These are phyloP conservation scores for Fusarium guadeloupense DNA, from an alignment of 2,329 filamentous ascomycete species.

Conservation along the genomic window DNA sequence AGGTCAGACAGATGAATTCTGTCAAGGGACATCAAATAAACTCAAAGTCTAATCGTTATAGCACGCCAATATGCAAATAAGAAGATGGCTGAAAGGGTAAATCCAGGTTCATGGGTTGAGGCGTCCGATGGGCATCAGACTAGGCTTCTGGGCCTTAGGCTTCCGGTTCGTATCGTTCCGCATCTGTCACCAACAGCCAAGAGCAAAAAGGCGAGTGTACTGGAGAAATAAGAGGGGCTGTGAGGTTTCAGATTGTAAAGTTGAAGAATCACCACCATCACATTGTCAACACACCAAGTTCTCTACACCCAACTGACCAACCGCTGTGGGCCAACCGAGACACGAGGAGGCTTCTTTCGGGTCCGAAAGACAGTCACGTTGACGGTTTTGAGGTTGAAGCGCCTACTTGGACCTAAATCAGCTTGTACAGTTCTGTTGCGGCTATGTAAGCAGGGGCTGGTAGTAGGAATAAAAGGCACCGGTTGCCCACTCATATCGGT, in stretches of 20 bases:
- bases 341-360: slow-evolving; percentile 23
- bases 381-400: slow-evolving; percentile 8
- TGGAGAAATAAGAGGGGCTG: slow-evolving; percentile 11
- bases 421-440: slow-evolving; percentile 9
- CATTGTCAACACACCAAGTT: slow-evolving; percentile 30
- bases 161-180: slow-evolving; percentile 31
- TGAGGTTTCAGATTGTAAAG: slow-evolving; percentile 25
- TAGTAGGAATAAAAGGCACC: slow-evolving; percentile 25
- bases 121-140: slow-evolving; percentile 4
- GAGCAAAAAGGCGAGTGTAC: not conserved
- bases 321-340: slow-evolving; percentile 33
- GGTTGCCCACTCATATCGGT: slow-evolving; percentile 11
- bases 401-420: slow-evolving; percentile 24
- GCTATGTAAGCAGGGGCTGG: slow-evolving; percentile 20
- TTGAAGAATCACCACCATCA: slow-evolving; percentile 22
- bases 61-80: not conserved
- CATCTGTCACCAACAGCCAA: not conserved
- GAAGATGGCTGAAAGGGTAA: not conserved
- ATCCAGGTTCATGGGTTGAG: slow-evolving; percentile 20
- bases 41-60: slow-evolving; percentile 30
- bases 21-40: slow-evolving; percentile 21
- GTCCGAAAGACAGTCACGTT: slow-evolving; percentile 32
- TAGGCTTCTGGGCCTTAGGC: slow-evolving; percentile 3
- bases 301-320: slow-evolving; percentile 22
- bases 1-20: slow-evolving; percentile 6